Evolutionary conservation across 139 green algal genomes (phyloP).

Genomic region (Chlorella sorokiniana): DNA sequence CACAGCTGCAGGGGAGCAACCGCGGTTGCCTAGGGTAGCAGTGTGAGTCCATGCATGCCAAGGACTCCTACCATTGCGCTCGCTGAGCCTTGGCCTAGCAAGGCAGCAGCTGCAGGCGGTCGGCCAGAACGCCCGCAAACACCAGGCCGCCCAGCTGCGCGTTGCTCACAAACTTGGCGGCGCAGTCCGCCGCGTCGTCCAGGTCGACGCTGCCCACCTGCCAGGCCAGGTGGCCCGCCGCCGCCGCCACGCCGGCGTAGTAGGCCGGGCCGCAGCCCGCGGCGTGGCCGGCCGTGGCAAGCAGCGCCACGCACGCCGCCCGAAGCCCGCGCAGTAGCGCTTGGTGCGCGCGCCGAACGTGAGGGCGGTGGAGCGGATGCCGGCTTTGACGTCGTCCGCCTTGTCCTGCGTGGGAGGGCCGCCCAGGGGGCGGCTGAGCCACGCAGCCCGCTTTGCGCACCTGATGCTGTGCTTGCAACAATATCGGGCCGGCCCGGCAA

Average conservation of each 20-base stretch:
- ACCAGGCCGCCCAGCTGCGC: slow-evolving; percentile 80
- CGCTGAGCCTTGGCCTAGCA: no score
- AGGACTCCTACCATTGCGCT: no score
- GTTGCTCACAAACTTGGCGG: slow-evolving; percentile 92
- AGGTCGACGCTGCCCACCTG: slow-evolving; percentile 79
- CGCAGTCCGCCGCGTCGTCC: slow-evolving; percentile 74
- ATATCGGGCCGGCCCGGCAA: neutral
- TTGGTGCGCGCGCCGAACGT: slow-evolving; percentile 75
- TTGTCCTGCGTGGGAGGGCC: slow-evolving; percentile 78
- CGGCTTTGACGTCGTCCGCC: slow-evolving; percentile 79
- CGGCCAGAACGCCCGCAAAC: slow-evolving; percentile 77
- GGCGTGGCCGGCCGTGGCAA: slow-evolving; percentile 43
- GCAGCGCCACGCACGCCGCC: slow-evolving; percentile 38
- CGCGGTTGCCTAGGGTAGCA: no score
- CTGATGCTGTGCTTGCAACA: no score
- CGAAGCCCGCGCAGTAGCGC: slow-evolving; percentile 61
- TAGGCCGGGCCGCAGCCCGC: slow-evolving; percentile 46
- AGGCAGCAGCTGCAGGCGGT: slow-evolving; percentile 57
- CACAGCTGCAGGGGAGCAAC: no score
- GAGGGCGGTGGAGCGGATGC: slow-evolving; percentile 93
- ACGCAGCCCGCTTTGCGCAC: no score
- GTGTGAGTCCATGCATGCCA: no score
- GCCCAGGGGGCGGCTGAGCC: neutral
- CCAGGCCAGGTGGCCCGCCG: slow-evolving; percentile 71
- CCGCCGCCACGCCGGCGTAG: slow-evolving; percentile 57